Percentiles rank a stretch among this genome's conserved stretches.
These are phyloP conservation scores for Cercophora newfieldiana DNA, from an alignment of 495 filamentous ascomycete genomes.

Conservation along the genomic window DNA sequence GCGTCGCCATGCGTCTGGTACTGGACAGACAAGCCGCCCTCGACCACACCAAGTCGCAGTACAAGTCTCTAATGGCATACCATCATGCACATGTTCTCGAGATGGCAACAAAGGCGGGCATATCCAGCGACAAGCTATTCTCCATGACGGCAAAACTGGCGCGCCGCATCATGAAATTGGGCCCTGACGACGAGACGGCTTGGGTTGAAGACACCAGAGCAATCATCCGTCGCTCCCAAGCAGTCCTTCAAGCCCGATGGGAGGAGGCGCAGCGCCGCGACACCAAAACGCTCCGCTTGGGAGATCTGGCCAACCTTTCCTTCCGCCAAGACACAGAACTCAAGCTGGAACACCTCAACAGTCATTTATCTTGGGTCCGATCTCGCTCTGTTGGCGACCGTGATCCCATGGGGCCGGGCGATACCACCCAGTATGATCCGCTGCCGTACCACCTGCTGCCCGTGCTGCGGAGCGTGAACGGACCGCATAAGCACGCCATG, in stretches of 20 bases:
- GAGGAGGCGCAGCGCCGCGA: conserved; percentile 6
- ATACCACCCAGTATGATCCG: not conserved
- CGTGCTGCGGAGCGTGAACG: not conserved
- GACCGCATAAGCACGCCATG: not conserved
- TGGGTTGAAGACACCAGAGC: conserved; percentile 8
- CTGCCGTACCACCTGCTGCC: not conserved
- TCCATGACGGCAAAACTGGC: conserved; percentile 53
- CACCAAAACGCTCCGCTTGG: not conserved
- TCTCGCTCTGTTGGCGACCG: not conserved
- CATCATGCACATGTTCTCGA: conserved; percentile 48
- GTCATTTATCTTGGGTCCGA: conserved; percentile 15
- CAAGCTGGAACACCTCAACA: not conserved
- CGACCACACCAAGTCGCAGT: conserved; percentile 28
- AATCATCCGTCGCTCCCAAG: not conserved
- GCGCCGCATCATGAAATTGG: conserved; percentile 50
- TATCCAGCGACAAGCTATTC: conserved; percentile 39
- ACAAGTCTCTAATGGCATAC: conserved; percentile 60
- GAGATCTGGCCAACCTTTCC: not conserved
- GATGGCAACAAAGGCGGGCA: not conserved
- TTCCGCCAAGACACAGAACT: conserved; percentile 22
- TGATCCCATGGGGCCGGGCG: conserved; percentile 12
- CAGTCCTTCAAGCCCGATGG: conserved; percentile 14
- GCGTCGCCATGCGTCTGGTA: conserved; percentile 53
- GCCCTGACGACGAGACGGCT: not conserved
- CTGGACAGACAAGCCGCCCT: conserved; percentile 17